phyloP scores from a whole-genome alignment of 768 basidiomycete genomes.

The Boletus rubescentipes region DNA sequence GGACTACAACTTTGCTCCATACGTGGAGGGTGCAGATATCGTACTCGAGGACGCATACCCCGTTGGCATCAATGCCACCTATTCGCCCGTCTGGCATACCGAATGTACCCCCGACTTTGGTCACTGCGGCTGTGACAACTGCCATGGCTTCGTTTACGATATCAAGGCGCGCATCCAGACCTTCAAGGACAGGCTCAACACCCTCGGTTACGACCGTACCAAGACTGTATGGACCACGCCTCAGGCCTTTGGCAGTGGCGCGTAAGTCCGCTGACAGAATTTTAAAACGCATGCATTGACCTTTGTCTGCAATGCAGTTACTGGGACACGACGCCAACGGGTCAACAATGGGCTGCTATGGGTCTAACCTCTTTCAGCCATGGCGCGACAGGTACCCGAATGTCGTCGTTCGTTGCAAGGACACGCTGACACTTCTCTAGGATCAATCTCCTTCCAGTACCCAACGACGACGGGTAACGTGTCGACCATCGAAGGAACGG shows the following conservation, averaged over 20 bases:
- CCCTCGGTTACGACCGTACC: slow-evolving; percentile 59
- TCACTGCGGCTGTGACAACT: slow-evolving; percentile 73
- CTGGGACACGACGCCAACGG: slow-evolving; percentile 31
- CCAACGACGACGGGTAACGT: slow-evolving; percentile 20
- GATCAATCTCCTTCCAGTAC: slow-evolving; percentile 29
- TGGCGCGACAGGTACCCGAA: slow-evolving; percentile 22
- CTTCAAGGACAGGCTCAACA: slow-evolving; percentile 55
- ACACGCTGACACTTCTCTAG: slow-evolving; percentile 8
- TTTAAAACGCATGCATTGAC: not conserved
- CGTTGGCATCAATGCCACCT: slow-evolving; percentile 59
- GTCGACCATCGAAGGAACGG: slow-evolving; percentile 27
- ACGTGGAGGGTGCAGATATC: slow-evolving; percentile 65
- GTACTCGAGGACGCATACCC: slow-evolving; percentile 49
- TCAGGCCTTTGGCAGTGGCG: slow-evolving; percentile 67
- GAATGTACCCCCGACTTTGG: slow-evolving; percentile 64
- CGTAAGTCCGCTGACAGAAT: slow-evolving; percentile 18
- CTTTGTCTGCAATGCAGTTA: slow-evolving; percentile 14
- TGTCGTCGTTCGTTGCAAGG: not conserved
- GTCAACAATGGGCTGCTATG: slow-evolving; percentile 28
- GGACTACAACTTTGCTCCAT: slow-evolving; percentile 62
- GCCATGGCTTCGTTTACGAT: slow-evolving; percentile 62
- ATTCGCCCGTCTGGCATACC: slow-evolving; percentile 58
- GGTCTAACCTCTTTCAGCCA: slow-evolving; percentile 26
- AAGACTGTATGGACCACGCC: slow-evolving; percentile 78
- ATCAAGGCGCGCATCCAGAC: slow-evolving; percentile 65